These are phyloP conservation scores for Wickerhamiella siamensis DNA, from an alignment of 805 yeast genomes.

Conservation along the genomic window DNA sequence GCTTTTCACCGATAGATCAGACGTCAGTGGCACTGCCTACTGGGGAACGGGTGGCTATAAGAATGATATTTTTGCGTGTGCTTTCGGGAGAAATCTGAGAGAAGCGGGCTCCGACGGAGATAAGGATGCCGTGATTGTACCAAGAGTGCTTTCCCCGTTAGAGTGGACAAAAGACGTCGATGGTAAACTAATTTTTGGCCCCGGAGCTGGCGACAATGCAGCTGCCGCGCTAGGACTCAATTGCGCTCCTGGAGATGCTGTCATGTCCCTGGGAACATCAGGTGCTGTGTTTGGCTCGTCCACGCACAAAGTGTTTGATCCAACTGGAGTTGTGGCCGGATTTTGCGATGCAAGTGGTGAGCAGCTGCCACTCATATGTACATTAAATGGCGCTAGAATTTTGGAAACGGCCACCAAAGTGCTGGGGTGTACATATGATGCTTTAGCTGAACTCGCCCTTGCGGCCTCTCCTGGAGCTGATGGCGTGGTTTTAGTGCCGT, in stretches of 20 bases:
- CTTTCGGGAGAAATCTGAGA: constrained; percentile 15
- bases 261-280: constrained; percentile 17
- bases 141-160: constrained; percentile 12
- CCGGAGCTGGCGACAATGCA: constrained; percentile 20
- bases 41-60: constrained; percentile 16
- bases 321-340: constrained; percentile 18
- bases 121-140: constrained; percentile 13
- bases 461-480: constrained; percentile 12
- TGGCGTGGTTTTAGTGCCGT: constrained; percentile 17
- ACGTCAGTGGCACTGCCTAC: constrained; percentile 20
- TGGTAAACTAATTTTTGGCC: constrained; percentile 13
- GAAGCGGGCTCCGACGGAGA: constrained; percentile 9
- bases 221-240: constrained; percentile 19
- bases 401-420: constrained; percentile 10
- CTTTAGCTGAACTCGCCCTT: constrained; percentile 11
- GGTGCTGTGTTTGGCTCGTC: constrained; percentile 17
- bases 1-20: constrained; percentile 16
- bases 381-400: constrained; percentile 19
- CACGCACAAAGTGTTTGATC: constrained; percentile 12
- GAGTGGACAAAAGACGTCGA: constrained; percentile 10
- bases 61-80: constrained; percentile 13
- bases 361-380: constrained; percentile 17
- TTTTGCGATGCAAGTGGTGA: constrained; percentile 16
- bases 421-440: constrained; percentile 10
- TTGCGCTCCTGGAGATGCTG: constrained; percentile 13